Percentiles rank a stretch among this genome's conserved stretches.
phyloP scores from a whole-genome alignment of 805 yeast genomes.

The Saccharomyces paradoxus region DNA sequence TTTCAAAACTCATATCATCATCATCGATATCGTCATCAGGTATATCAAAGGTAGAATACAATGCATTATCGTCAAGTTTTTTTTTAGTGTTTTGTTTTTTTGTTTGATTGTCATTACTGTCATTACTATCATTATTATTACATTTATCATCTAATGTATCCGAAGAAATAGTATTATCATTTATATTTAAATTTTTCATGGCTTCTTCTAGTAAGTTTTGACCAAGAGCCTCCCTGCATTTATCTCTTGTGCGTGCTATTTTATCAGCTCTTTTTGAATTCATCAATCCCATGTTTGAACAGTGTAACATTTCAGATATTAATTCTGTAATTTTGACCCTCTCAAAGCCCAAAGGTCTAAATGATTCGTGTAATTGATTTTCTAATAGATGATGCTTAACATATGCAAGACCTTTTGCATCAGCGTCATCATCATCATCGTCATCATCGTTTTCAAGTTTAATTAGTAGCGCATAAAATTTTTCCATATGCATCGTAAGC shows the following conservation, averaged over 20 bases:
- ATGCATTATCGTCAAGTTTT: conserved; percentile 28
- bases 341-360: conserved; percentile 78
- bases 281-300: conserved; percentile 87
- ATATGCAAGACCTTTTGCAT: not conserved
- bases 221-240: conserved; percentile 38
- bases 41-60: conserved; percentile 30
- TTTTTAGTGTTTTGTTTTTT: conserved; percentile 18
- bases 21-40: conserved; percentile 3
- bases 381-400: conserved; percentile 29
- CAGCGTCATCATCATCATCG: conserved; percentile 2
- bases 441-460: conserved; percentile 20
- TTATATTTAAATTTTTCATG: not conserved
- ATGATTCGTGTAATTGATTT: conserved; percentile 56
- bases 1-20: conserved; percentile 18
- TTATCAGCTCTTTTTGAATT: conserved; percentile 69
- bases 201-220: conserved; percentile 5
- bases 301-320: conserved; percentile 86
- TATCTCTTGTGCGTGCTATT: conserved; percentile 59
- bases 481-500: conserved; percentile 40
- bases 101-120: conserved; percentile 7
- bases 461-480: conserved; percentile 3
- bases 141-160: not conserved
- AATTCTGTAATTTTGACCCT: conserved; percentile 83
- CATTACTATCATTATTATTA: conserved; percentile 3
- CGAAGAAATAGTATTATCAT: not conserved